These are phyloP conservation scores for Byssochlamys sp. DNA, from an alignment of 2,329 filamentous ascomycete genomes.

Conservation along the genomic window DNA sequence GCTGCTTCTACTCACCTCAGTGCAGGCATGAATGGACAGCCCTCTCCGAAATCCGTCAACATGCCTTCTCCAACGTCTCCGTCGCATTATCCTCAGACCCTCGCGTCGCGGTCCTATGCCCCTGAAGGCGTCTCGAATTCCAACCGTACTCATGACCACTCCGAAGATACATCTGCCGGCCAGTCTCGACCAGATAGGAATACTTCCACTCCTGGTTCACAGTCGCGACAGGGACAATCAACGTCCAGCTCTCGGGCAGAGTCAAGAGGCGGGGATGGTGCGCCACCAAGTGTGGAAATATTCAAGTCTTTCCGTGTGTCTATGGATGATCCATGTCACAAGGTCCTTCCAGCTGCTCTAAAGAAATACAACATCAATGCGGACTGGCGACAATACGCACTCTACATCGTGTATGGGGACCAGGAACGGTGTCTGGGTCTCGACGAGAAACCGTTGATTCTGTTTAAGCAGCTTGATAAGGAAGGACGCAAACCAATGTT, in stretches of 20 bases:
- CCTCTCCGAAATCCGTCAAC: slow-evolving; percentile 40
- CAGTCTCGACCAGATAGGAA: slow-evolving; percentile 19
- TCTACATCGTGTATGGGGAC: slow-evolving; percentile 98
- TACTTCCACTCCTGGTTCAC: not conserved
- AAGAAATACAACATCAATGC: slow-evolving; percentile 98
- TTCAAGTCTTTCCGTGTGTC: slow-evolving; percentile 98
- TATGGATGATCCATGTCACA: slow-evolving; percentile 96
- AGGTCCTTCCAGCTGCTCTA: slow-evolving; percentile 86
- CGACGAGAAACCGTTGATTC: slow-evolving; percentile 84
- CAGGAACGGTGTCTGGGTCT: slow-evolving; percentile 87
- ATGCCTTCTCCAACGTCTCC: slow-evolving; percentile 39
- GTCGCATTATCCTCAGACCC: slow-evolving; percentile 30
- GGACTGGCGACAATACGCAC: slow-evolving; percentile 90
- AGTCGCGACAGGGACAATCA: slow-evolving; percentile 21
- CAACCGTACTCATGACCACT: slow-evolving; percentile 26
- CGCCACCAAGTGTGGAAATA: slow-evolving; percentile 63
- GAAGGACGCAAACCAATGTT: slow-evolving; percentile 99
- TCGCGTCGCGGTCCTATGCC: slow-evolving; percentile 36
- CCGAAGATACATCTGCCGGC: slow-evolving; percentile 25
- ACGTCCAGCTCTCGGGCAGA: slow-evolving; percentile 13
- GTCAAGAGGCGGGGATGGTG: slow-evolving; percentile 20
- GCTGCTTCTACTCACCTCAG: slow-evolving; percentile 62
- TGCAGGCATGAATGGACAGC: slow-evolving; percentile 55
- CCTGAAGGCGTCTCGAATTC: slow-evolving; percentile 19
- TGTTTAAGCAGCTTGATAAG: slow-evolving; percentile 95